Conservation (phyloP, 2,329 filamentous ascomycete species). For the Aspergillus transmontanensis region DNA sequence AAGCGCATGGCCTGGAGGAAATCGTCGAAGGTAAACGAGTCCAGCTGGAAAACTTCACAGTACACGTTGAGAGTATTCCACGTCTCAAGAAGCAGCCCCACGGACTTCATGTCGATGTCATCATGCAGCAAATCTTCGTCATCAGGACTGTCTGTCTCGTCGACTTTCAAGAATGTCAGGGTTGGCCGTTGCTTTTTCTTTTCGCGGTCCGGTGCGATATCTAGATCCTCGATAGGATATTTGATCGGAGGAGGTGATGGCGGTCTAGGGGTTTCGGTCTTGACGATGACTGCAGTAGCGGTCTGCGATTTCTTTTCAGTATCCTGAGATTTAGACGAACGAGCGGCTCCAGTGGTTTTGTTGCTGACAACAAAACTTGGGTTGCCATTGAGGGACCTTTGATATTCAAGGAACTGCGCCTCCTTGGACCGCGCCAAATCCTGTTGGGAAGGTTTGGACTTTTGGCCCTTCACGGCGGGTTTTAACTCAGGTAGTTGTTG, state of each 20-base stretch:
- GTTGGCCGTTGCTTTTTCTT: conserved; percentile 68
- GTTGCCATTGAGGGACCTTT: conserved; percentile 48
- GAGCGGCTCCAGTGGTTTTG: conserved; percentile 32
- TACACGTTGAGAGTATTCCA: conserved; percentile 99
- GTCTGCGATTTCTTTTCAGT: conserved; percentile 37
- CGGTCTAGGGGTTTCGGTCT: conserved; percentile 55
- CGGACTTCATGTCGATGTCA: conserved; percentile 74
- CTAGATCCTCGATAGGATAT: conserved; percentile 93
- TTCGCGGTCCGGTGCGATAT: conserved; percentile 69
- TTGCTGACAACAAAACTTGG: conserved; percentile 42
- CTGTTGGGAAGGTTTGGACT: conserved; percentile 55
- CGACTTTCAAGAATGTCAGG: conserved; percentile 74
- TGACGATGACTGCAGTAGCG: conserved; percentile 44
- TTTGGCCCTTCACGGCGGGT: conserved; percentile 70
- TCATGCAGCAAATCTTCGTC: conserved; percentile 48
- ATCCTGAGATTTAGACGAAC: conserved; percentile 34
- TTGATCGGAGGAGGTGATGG: conserved; percentile 77
- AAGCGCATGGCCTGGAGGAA: conserved; percentile 86
- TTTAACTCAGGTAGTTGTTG: conserved; percentile 71
- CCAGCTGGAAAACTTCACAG: conserved; percentile 87
- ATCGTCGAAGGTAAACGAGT: conserved; percentile 98
- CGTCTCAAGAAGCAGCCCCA: conserved; percentile 83
- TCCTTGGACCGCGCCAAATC: conserved; percentile 51
- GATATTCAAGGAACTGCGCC: conserved; percentile 53
- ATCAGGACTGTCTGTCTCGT: conserved; percentile 58